These are phyloP conservation scores for Starmerella kuoi DNA, from an alignment of 805 yeast species.

Conservation along the genomic window DNA sequence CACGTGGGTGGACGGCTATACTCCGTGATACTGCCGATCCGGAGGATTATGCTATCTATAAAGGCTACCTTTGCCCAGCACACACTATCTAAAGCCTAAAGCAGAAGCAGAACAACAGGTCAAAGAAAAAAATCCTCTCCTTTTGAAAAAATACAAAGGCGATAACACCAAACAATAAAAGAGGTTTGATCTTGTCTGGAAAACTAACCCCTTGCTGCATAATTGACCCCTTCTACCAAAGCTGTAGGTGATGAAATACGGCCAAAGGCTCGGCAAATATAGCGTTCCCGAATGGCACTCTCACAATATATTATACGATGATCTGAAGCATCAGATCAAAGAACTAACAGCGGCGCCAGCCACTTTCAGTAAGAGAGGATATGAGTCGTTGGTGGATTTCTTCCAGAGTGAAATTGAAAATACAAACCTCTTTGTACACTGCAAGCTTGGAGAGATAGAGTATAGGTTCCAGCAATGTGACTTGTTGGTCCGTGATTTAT, in stretches of 20 bases:
- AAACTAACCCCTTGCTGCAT: too few species aligned
- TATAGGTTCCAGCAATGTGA: slow-evolving; percentile 36
- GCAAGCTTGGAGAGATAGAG: slow-evolving; percentile 59
- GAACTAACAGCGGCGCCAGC: slow-evolving; percentile 34
- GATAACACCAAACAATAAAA: too few species aligned
- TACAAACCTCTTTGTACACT: slow-evolving; percentile 46
- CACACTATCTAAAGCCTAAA: too few species aligned
- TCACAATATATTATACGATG: slow-evolving; percentile 74
- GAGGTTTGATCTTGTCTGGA: too few species aligned
- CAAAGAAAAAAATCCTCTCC: too few species aligned
- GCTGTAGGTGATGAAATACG: slow-evolving; percentile 61
- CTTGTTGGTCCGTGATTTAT: slow-evolving; percentile 24
- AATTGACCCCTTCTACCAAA: neutral
- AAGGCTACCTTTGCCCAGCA: too few species aligned
- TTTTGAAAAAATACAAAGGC: too few species aligned
- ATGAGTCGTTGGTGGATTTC: slow-evolving; percentile 11
- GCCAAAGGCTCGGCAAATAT: slow-evolving; percentile 56
- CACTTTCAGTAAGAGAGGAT: slow-evolving; percentile 6
- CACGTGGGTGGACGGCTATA: too few species aligned
- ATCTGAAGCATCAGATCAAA: slow-evolving; percentile 54
- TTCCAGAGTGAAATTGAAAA: slow-evolving; percentile 20
- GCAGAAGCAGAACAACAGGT: too few species aligned
- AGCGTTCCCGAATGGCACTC: slow-evolving; percentile 83
- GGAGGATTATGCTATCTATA: too few species aligned
- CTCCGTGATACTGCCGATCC: too few species aligned